Percentiles rank a stretch among this genome's conserved stretches.
These are phyloP conservation scores for Asterella californica DNA, from an alignment of 225 moss, liverwort and hornwort species.

Conservation along the genomic window DNA sequence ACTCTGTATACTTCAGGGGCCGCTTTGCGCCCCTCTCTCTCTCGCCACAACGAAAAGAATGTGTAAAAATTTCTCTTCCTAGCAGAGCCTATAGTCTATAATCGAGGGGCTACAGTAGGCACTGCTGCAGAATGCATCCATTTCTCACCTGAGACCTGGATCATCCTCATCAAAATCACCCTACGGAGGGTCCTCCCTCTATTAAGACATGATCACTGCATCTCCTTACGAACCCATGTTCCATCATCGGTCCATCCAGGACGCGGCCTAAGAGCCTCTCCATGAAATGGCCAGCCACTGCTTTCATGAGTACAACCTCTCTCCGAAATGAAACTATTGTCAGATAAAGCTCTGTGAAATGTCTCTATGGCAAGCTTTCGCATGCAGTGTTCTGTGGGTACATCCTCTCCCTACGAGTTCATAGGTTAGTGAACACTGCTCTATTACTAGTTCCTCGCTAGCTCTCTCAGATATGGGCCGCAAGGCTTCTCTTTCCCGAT, in stretches of 20 bases:
- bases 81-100: neutral
- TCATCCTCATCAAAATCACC: neutral
- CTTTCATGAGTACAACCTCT: neutral
- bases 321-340: neutral
- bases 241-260: neutral
- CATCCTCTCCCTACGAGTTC: neutral
- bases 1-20: constrained; percentile 10
- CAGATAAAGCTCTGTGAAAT: neutral
- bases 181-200: neutral
- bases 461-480: neutral
- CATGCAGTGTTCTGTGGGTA: neutral
- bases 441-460: neutral
- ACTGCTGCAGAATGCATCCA: constrained; percentile 3
- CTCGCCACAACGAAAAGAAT: neutral
- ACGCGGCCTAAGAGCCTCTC: neutral
- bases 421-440: neutral
- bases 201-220: neutral
- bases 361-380: neutral
- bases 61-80: neutral
- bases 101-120: neutral
- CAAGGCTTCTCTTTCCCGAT: neutral
- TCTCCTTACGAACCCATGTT: neutral
- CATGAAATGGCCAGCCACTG: neutral
- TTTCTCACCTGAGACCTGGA: neutral
- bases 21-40: neutral